Evolutionary conservation across 2,329 filamentous ascomycete species (phyloP), one percentile per base, ranked within the genome.

Genomic region (Neofusicoccum sp.): DNA sequence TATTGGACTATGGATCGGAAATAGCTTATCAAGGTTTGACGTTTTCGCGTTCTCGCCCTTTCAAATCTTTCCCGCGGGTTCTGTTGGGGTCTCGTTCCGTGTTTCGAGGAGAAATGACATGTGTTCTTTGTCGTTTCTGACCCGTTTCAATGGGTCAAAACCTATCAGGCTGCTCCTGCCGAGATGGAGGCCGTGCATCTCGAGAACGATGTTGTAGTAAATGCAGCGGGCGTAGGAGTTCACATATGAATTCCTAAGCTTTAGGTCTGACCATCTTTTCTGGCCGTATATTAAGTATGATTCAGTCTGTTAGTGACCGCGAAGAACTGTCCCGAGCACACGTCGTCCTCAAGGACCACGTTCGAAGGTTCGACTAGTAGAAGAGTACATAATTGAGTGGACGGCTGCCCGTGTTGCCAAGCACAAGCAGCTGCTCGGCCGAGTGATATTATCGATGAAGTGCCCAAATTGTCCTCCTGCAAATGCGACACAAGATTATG

Each of bases 11-110:
- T 78, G 3, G 77, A 79, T 63, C 69, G 74, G 8, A 53, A 71
- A 66, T 74, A 80, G 61, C 70, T 80, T 53, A 80, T 80, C 63
- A 80, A 80, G 63, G 78, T 79, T n/a, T n/a, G n/a, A n/a, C n/a
- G n/a, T n/a, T n/a, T n/a, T n/a, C n/a, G n/a, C n/a, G n/a, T n/a
- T n/a, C n/a, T n/a, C n/a, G n/a, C n/a, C n/a, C n/a, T n/a, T n/a
- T 12, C 79, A n/a, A n/a, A n/a, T n/a, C n/a, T n/a, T n/a, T n/a
- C n/a, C n/a, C n/a, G n/a, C n/a, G n/a, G n/a, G n/a, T n/a, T n/a
- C n/a, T n/a, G n/a, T n/a, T n/a, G n/a, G n/a, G n/a, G n/a, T n/a
- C n/a, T n/a, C n/a, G n/a, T n/a, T n/a, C n/a, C n/a, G n/a, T n/a
- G n/a, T n/a, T n/a, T n/a, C n/a, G n/a, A n/a, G n/a, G n/a, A n/a